These are phyloP conservation scores for Naganishia randhawae DNA, from an alignment of 768 basidiomycete species.

Conservation along the genomic window DNA sequence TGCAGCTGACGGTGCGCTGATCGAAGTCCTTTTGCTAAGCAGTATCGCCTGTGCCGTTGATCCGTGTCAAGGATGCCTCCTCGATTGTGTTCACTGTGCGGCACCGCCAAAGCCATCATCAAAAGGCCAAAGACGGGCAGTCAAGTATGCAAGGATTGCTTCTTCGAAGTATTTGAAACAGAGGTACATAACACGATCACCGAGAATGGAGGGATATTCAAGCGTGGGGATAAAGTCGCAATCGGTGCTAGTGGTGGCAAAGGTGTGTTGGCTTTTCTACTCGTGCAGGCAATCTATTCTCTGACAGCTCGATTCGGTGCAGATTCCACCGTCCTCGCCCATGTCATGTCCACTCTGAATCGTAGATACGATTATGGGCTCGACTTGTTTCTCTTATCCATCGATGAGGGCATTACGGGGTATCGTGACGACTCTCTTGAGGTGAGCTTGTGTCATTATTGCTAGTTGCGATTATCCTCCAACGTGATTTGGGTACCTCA, in stretches of 20 bases:
- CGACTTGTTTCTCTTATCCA: constrained; percentile 84
- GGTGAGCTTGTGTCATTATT: constrained; percentile 53
- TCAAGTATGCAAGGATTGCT: constrained; percentile 89
- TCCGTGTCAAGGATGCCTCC: constrained; percentile 64
- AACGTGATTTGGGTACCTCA: constrained; percentile 47
- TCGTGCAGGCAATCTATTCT: background rate
- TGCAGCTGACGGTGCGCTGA: too few relatives aligned
- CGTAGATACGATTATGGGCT: constrained; percentile 89
- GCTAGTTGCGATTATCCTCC: background rate
- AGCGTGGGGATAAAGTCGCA: constrained; percentile 83
- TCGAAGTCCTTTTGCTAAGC: too few relatives aligned
- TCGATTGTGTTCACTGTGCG: constrained; percentile 71
- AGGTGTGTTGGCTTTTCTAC: constrained; percentile 58
- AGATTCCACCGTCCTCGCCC: constrained; percentile 97
- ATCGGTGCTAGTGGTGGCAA: constrained; percentile 99
- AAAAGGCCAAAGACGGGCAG: constrained; percentile 96
- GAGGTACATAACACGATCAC: constrained; percentile 96
- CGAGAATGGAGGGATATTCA: constrained; percentile 70
- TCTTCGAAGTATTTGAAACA: constrained; percentile 91
- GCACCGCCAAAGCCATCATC: constrained; percentile 73
- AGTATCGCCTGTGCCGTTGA: background rate
- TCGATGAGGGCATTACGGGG: constrained; percentile 97
- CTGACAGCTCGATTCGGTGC: constrained; percentile 17
- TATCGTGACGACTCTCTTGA: constrained; percentile 96
- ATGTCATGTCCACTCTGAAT: constrained; percentile 94